Evolutionary conservation across 257 asterid genomes (phyloP).

Genomic region (Jacaranda copaia): DNA sequence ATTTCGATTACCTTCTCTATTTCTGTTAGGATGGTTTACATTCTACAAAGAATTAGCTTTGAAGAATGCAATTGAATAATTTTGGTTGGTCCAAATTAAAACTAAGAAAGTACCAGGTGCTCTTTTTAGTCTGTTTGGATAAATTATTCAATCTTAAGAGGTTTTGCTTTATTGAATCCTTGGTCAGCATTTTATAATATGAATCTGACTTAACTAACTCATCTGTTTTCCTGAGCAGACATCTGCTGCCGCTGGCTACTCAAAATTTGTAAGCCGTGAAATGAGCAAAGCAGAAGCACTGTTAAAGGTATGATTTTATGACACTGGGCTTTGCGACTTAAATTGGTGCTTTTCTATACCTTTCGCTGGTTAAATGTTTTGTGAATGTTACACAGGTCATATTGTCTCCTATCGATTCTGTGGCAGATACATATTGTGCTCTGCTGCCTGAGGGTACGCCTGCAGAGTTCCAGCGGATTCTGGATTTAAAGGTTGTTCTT

Average conservation of each 20-base stretch:
- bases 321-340: constrained; percentile 7
- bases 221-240: constrained; percentile 56
- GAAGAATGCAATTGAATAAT: background rate
- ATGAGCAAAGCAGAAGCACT: constrained; percentile 99
- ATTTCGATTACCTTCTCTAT: background rate
- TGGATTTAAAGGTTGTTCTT: constrained; percentile 85
- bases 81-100: background rate
- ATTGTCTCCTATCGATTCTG: constrained; percentile 95
- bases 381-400: constrained; percentile 70
- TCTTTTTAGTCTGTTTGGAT: constrained; percentile 5
- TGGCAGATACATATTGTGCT: constrained; percentile 96
- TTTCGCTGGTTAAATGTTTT: constrained; percentile 24
- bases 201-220: background rate
- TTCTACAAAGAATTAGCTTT: constrained; percentile 21
- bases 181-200: constrained; percentile 20
- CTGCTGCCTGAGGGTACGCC: constrained; percentile 96
- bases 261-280: constrained; percentile 94
- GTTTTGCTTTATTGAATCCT: background rate
- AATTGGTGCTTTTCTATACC: constrained; percentile 10
- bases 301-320: constrained; percentile 63
- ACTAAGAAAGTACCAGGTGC: constrained; percentile 6
- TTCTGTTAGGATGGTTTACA: background rate
- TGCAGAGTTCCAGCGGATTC: constrained; percentile 89
- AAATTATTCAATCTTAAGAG: background rate
- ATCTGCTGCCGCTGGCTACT: constrained; percentile 87